Evolutionary conservation across 2,329 filamentous ascomycete species (phyloP).

Genomic region (Pseudogymnoascus sp.): DNA sequence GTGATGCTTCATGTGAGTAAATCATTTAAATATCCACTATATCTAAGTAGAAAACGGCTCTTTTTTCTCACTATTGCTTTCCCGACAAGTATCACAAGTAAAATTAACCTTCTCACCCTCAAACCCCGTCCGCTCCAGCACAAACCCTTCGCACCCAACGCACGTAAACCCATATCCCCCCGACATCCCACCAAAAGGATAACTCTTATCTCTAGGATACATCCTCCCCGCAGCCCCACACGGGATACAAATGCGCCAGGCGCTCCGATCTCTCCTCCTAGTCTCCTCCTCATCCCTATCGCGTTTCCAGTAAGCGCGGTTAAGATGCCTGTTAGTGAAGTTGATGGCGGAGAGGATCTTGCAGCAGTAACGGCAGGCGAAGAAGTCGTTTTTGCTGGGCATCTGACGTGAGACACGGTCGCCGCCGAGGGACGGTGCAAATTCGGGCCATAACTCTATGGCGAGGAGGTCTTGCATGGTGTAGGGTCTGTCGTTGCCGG

Average conservation of each 20-base stretch:
- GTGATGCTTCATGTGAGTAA: neutral
- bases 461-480: neutral
- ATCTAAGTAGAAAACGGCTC: too few species aligned
- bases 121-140: too few species aligned
- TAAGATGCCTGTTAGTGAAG: neutral
- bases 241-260: too few species aligned
- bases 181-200: neutral
- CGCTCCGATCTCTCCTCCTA: too few species aligned
- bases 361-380: neutral
- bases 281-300: neutral
- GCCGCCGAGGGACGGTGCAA: neutral
- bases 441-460: neutral
- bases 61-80: neutral
- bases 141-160: neutral
- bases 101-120: neutral
- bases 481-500: neutral
- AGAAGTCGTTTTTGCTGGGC: neutral
- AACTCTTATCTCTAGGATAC: neutral
- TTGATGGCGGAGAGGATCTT: neutral
- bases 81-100: neutral
- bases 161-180: neutral
- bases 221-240: neutral
- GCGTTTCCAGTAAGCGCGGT: neutral
- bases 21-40: neutral
- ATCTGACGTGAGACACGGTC: neutral